phyloP scores from a whole-genome alignment of 768 basidiomycete species.

The Austroboletus festivus region DNA sequence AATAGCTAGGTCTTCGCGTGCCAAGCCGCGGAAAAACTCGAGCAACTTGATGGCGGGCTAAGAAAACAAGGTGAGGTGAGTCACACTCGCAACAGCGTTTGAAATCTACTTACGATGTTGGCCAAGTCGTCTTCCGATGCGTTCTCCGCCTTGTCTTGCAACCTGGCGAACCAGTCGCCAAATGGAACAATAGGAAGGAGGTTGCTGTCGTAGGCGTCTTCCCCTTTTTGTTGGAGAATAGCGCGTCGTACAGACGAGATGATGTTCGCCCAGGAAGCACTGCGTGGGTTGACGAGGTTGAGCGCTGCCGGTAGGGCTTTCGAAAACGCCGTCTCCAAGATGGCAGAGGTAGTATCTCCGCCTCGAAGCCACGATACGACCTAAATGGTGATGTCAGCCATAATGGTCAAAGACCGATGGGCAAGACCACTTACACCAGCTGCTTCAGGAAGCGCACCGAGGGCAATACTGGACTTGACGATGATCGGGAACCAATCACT shows the following conservation, averaged over 20 bases:
- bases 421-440: slow-evolving; percentile 30
- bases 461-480: slow-evolving; percentile 32
- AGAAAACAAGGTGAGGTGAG: background rate
- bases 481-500: slow-evolving; percentile 48
- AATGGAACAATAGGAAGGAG: slow-evolving; percentile 37
- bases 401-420: background rate
- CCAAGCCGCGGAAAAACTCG: slow-evolving; percentile 30
- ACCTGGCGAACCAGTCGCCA: slow-evolving; percentile 32
- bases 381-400: slow-evolving; percentile 18
- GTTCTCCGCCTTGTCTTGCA: slow-evolving; percentile 21
- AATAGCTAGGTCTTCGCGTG: slow-evolving; percentile 23
- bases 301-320: slow-evolving; percentile 21
- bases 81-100: background rate
- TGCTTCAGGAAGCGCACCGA: slow-evolving; percentile 29
- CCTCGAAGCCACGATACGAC: slow-evolving; percentile 43
- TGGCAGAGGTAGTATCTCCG: slow-evolving; percentile 34
- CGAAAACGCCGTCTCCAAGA: slow-evolving; percentile 30
- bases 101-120: slow-evolving; percentile 29
- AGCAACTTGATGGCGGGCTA: slow-evolving; percentile 37
- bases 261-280: slow-evolving; percentile 31
- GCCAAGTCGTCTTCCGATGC: slow-evolving; percentile 27
- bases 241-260: slow-evolving; percentile 24
- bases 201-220: background rate
- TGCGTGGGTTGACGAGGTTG: slow-evolving; percentile 40
- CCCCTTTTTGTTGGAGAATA: slow-evolving; percentile 10